Evolutionary conservation across 2,329 filamentous ascomycete species (phyloP), one percentile per base, ranked within the genome.

Genomic region (Aureobasidium subglaciale): DNA sequence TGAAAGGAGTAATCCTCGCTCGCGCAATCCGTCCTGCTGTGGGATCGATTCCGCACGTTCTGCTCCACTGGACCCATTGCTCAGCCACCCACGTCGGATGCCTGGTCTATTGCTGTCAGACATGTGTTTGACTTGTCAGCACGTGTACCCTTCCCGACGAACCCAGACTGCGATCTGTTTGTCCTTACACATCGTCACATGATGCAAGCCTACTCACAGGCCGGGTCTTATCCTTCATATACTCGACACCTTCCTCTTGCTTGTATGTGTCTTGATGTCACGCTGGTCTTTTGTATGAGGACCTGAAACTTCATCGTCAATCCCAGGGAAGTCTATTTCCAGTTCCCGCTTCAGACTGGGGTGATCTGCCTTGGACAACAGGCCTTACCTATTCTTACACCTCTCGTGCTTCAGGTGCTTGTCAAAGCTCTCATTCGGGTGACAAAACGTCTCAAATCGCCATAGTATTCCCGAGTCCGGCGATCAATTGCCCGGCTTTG

Each of bases 61-160:
- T 34, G 35, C 49, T 53, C 35, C 49, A 41, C 37, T 22, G 15
- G 48, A 52, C 13, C 48, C 48, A 40, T 38, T 16, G 20, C 49
- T 41, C 49, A 53, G 49, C 49, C 49, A 42, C 49, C 32, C 49
- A 42, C 37, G 49, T 34, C 35, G 46, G 24, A 5, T 29, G 10
- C 25, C 34, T 30, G 35, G 34, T 50, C 24, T 50, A 3, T 50
- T 25, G 46, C 24, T 50, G 46, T 40, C 49, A 37, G 37, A 53
- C 49, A 29, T 53, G 35, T 53, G 49, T 53, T 53, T 53, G 49
- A 53, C 49, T 53, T 53, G 49, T 41, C 27, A 30, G 49, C 37
- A 42, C 37, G 16, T 42, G 34, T 13, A 53, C 25, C 37, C 49
- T 27, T 34, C 18, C 15, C 18, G 37, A 5, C 20, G 13, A 42